These are phyloP conservation scores for Umbilicus rupestris DNA, from an alignment of 164 flowering plant genomes.

Conservation along the genomic window DNA sequence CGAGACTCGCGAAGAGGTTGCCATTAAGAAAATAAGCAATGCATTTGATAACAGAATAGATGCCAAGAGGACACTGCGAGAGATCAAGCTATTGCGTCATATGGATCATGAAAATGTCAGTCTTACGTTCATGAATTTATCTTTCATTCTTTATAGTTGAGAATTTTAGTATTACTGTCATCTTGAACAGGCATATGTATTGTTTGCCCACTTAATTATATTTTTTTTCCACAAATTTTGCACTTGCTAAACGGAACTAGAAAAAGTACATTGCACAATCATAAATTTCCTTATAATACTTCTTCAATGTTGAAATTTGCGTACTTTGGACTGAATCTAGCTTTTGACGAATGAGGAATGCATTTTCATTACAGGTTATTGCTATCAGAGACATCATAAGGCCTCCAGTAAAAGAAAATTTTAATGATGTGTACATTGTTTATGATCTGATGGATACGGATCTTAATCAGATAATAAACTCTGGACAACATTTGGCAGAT, in stretches of 20 bases:
- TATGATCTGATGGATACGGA: conserved; percentile 15
- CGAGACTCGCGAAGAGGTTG: conserved; percentile 29
- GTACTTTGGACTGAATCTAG: neutral
- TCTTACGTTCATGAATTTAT: neutral
- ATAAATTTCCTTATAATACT: neutral
- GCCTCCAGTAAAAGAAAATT: conserved; percentile 20
- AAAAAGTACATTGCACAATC: neutral
- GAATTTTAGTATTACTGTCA: neutral
- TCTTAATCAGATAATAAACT: conserved; percentile 24
- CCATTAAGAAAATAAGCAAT: conserved; percentile 32
- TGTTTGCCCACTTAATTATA: too few species aligned
- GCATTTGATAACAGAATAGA: conserved; percentile 19
- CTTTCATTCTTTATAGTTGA: neutral
- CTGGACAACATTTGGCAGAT: conserved; percentile 18
- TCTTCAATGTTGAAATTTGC: neutral
- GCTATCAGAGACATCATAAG: conserved; percentile 25
- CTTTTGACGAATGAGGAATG: conserved; percentile 1
- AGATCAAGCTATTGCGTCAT: conserved; percentile 30
- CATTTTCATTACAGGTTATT: conserved; percentile 15
- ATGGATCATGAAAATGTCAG: conserved; percentile 33
- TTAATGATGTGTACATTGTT: conserved; percentile 27
- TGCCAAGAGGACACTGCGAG: conserved; percentile 27
- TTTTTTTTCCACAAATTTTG: too few species aligned
- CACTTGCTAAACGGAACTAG: too few species aligned
- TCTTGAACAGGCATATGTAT: neutral